Evolutionary conservation across 2,329 filamentous ascomycete species (phyloP), one percentile per base, ranked within the genome.

Genomic region (Penicillium olsonii): DNA sequence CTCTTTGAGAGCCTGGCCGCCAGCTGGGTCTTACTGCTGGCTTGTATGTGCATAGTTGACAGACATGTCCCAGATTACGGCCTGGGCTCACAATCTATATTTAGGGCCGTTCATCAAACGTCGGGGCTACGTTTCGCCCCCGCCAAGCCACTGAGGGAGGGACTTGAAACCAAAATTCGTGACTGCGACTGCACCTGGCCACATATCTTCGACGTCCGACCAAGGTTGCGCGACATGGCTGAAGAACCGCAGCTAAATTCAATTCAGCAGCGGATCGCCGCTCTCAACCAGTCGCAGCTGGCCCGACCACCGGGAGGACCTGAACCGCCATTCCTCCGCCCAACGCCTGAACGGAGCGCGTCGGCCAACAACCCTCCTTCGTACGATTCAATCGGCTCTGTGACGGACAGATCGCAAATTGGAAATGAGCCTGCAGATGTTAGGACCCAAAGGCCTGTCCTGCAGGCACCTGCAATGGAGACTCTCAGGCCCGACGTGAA

Each of bases 241-340:
- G 71, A 75, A 56, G 72, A 75, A 60, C 60, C 69, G 9, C 71
- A 71, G 56, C 62, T 71, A 42, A 63, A 70, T 52, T 74, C 74
- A 11, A 72, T 77, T 37, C 72, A 76, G 56, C 65, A 75, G 58
- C 71, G 75, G 38, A 76, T 77, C 49, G 71, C 71, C 45, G 69
- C 73, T 27, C 62, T 77, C 45, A 76, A 76, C 52, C 68, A 70
- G 50, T 66, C 70, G 34, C 74, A 76, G 54, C 59, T 72, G 45
- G 69, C 67, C 42, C 66, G 68, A 42, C 60, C 64, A 47, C 63
- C 66, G 39, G 63, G 45, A 43, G 39, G 56, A 37, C 37, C 58
- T 50, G 59, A 62, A 54, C 64, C 66, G 38, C 53, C 62, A 39
- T 54, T 63, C 45, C 55, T 59, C 47, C 62, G 50, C 37, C 60